Base-by-base conservation (phyloP, 2,329 filamentous ascomycete genomes). In the Stemphylium lycopersici region DNA sequence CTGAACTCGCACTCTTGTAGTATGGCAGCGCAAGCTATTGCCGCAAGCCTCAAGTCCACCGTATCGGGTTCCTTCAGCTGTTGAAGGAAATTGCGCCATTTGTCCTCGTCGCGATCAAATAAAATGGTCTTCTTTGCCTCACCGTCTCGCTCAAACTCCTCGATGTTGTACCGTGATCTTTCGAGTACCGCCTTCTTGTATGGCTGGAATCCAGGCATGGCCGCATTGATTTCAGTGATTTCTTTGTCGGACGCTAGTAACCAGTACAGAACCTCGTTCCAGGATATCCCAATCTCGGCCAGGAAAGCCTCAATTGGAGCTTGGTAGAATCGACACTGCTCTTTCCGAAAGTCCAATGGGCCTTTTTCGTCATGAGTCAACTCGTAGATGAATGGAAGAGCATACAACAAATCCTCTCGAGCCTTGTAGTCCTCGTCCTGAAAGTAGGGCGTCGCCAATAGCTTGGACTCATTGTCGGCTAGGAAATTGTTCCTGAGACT, bases 401-500 rank as follows among this genome's bases (percentile, higher is more conserved):
- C 56, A 10, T 62, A 59, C 24, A 62, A 70, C 5, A 73, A 52
- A 12, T 52, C 55, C 48, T 62, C 34, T 55, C 58, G 59, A 13
- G 34, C 26, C 3, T 44, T 38, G 15, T 58, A 51, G 12, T 65
- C 53, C 18, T 64, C 63, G n/a, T 78, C 68, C 6, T 65, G 38
- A 18, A 72, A 65, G 41, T 66, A 70, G 1, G 71, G 70, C 65
- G 72, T 76, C 18, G 72, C 70, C n/a, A 76, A 68, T n/a, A 80
- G 50, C 20, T 69, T 76, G 1, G 63, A 72, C 29, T 74, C 68
- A 45, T 80, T 80, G 12, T 73, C 69, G 3, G 74, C 70, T 0
- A 80, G 71, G 3, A 80, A 63, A 49, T 76, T 80, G 34, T 72
- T 60, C 43, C 70, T 73, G 38, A 80, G 63, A 34, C 66, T 72